Conservation (phyloP, 2,329 filamentous ascomycete genomes). For the Nothopassalora personata region DNA sequence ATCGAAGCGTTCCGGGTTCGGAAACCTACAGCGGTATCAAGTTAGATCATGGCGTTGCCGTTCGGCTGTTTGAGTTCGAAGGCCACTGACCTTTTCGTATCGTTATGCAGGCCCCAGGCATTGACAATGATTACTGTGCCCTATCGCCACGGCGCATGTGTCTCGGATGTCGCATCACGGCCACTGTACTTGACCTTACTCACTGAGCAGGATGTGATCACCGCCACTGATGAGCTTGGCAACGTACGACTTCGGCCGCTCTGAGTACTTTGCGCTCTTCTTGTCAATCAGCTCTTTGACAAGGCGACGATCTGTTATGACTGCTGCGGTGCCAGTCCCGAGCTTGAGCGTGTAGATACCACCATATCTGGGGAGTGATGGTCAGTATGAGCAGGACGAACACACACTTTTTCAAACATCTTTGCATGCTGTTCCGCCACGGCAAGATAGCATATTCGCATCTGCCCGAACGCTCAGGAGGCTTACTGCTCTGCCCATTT, state of each 20-base stretch:
- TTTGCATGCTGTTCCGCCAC: too few relatives aligned
- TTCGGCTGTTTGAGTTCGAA: neutral
- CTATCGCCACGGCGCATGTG: neutral
- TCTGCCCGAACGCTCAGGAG: too few relatives aligned
- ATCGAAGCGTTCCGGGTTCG: constrained; percentile 31
- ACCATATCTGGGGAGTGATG: constrained; percentile 13
- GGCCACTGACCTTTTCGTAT: constrained; percentile 19
- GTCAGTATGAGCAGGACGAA: neutral
- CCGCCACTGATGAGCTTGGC: constrained; percentile 42
- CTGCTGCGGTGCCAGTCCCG: constrained; percentile 37
- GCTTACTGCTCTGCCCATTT: too few relatives aligned
- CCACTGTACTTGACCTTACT: constrained; percentile 45
- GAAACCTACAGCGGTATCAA: constrained; percentile 7
- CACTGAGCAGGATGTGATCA: constrained; percentile 46
- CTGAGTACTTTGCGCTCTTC: constrained; percentile 41
- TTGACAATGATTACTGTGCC: constrained; percentile 34
- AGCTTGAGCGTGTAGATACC: constrained; percentile 36
- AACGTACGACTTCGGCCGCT: constrained; percentile 36
- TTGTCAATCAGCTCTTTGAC: constrained; percentile 45
- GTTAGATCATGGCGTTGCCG: neutral
- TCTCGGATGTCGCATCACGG: too few relatives aligned
- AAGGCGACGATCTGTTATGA: constrained; percentile 38
- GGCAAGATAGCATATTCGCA: neutral
- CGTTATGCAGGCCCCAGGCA: constrained; percentile 38
- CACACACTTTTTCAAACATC: too few relatives aligned